Base-by-base conservation (phyloP, 1,139 yeast genomes). In the Pichia norvegensis region DNA sequence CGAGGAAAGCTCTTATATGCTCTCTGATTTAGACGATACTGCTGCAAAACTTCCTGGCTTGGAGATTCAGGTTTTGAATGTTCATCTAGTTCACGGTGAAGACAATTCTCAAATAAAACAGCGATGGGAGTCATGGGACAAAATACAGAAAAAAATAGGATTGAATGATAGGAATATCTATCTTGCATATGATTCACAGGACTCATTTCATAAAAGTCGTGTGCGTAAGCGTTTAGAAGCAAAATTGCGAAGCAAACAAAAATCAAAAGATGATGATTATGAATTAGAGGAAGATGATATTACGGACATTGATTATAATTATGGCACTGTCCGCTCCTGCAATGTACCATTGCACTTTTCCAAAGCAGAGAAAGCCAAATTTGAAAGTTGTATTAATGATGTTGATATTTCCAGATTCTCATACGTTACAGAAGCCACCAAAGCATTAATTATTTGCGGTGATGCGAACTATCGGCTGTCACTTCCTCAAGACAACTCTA, bases 1-100 rank as follows among this genome's bases (percentile, higher is more conserved):
- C 1, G 16, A 9, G 16, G 27, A 17, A 16, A 11, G 20, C 29
- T 2, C 22, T 23, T 41, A 39, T 19, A 21, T 29, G n/a, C 55
- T 62, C 33, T 56, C 60, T 31, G 56, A 56, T 41, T 36, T 61
- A 40, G 51, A 45, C 33, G 44, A 40, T 16, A 47, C 52, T 11
- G 20, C 29, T 5, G 49, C 42, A 17, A 54, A 64, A 43, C 47
- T 63, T 6, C 62, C 66, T 1, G 79, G 78, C 10, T 57, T 73
- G 2, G 74, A 77, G 37, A 39, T 60, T 17, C 62, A 58, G 46
- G 38, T 53, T 9, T 33, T 61, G 20, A 74, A 76, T 54, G 77
- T 84, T 47, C 95, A 85, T 63, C 67, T 85, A 42, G 73, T 82
- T 4, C 90, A 92, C 2, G 83, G 80, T 44, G 87, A 81, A 55